phyloP scores from a whole-genome alignment of 2,329 filamentous ascomycete genomes.

The Nothomitra cinnamomea region DNA sequence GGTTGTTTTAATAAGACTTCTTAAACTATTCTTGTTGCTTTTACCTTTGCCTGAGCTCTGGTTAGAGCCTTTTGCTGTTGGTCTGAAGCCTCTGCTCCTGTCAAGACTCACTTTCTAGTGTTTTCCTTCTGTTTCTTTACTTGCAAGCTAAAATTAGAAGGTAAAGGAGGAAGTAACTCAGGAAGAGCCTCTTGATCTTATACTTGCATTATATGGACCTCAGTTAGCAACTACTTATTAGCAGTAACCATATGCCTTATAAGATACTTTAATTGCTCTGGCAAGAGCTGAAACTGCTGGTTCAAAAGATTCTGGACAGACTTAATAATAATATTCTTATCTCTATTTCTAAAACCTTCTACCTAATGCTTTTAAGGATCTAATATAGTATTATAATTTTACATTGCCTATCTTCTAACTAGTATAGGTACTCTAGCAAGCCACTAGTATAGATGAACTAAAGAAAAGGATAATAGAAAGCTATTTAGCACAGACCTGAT shows the following conservation, averaged over 20 bases:
- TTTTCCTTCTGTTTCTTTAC: not conserved
- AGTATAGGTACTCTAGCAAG: not conserved
- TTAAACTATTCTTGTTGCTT: not conserved
- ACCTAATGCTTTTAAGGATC: not conserved
- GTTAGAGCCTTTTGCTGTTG: not conserved
- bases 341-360: too few species aligned
- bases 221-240: not conserved
- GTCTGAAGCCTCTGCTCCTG: not conserved
- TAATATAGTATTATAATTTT: not conserved
- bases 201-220: not conserved
- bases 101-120: too few species aligned
- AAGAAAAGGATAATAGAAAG: not conserved
- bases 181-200: not conserved
- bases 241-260: not conserved
- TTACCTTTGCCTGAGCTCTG: not conserved
- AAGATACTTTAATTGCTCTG: not conserved
- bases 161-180: not conserved
- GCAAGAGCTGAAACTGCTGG: not conserved
- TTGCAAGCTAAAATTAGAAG: not conserved
- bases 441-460: not conserved
- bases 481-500: not conserved
- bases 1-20: too few species aligned
- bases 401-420: not conserved
- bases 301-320: not conserved
- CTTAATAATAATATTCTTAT: not conserved